Conservation (phyloP, 2,329 filamentous ascomycete species). For the Colletotrichum tanaceti region DNA sequence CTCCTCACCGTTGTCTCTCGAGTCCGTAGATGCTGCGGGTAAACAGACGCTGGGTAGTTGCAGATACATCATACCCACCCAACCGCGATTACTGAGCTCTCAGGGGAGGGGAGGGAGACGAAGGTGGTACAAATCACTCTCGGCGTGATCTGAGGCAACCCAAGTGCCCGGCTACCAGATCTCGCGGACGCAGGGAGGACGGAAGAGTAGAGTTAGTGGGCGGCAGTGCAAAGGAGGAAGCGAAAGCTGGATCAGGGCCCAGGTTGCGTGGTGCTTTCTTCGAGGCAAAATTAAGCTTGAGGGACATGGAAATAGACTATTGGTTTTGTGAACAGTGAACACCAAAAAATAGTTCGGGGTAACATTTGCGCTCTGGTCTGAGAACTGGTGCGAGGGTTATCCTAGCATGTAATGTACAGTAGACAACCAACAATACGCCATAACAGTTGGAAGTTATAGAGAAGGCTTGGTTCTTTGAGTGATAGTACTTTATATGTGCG, state of each 20-base stretch:
- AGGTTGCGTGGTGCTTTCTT: too few species aligned
- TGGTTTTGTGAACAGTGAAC: too few species aligned
- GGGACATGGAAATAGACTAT: neutral
- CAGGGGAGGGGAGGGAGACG: too few species aligned
- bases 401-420: too few species aligned
- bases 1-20: constrained; percentile 5
- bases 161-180: constrained; percentile 16
- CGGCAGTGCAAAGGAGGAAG: neutral
- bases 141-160: constrained; percentile 16
- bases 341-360: too few species aligned
- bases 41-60: constrained; percentile 6
- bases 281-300: neutral
- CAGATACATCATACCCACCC: constrained; percentile 1
- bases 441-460: too few species aligned
- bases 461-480: too few species aligned
- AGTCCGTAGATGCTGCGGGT: neutral
- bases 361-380: too few species aligned
- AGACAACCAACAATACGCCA: too few species aligned
- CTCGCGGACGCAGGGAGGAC: neutral
- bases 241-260: neutral
- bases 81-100: constrained; percentile 4
- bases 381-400: too few species aligned
- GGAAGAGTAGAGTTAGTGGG: too few species aligned
- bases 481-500: too few species aligned
- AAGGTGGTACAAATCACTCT: constrained; percentile 14